Conservation (phyloP, 2,329 filamentous ascomycete genomes). For the Aureobasidium sp. region DNA sequence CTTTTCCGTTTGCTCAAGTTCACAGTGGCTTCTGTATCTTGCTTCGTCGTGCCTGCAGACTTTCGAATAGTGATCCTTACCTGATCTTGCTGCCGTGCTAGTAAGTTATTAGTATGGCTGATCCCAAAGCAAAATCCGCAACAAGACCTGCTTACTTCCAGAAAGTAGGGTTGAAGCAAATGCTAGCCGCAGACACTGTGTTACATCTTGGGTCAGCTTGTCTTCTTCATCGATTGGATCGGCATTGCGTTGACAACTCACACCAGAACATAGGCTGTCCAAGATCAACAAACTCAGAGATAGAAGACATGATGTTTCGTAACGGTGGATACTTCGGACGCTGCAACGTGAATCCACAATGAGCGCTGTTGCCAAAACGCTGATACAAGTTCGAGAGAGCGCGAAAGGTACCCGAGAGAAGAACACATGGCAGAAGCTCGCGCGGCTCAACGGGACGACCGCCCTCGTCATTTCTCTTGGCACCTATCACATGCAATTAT, state of each 20-base stretch:
- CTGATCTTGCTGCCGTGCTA: conserved; percentile 77
- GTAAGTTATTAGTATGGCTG: conserved; percentile 21
- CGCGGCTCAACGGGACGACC: background rate
- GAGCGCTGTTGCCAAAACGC: background rate
- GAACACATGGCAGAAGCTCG: conserved; percentile 13
- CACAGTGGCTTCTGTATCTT: conserved; percentile 8
- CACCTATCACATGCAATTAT: background rate
- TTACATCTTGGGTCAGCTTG: background rate
- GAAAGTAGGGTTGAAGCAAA: conserved; percentile 96
- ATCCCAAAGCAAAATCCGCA: background rate
- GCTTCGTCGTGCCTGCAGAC: conserved; percentile 17
- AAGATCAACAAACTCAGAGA: conserved; percentile 32
- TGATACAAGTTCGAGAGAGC: background rate
- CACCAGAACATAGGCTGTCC: conserved; percentile 42
- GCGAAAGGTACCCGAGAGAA: background rate
- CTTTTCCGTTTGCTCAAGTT: background rate
- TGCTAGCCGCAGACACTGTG: conserved; percentile 69
- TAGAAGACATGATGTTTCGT: conserved; percentile 2
- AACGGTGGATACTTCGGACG: background rate
- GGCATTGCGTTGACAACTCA: conserved; percentile 25
- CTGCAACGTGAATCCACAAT: too few species aligned
- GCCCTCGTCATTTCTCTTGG: conserved; percentile 3
- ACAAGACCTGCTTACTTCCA: conserved; percentile 72
- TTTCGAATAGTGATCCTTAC: conserved; percentile 38
- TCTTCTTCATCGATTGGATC: conserved; percentile 17